These are phyloP conservation scores for Aspergillus latus DNA, from an alignment of 2,329 filamentous ascomycete genomes.

Conservation along the genomic window DNA sequence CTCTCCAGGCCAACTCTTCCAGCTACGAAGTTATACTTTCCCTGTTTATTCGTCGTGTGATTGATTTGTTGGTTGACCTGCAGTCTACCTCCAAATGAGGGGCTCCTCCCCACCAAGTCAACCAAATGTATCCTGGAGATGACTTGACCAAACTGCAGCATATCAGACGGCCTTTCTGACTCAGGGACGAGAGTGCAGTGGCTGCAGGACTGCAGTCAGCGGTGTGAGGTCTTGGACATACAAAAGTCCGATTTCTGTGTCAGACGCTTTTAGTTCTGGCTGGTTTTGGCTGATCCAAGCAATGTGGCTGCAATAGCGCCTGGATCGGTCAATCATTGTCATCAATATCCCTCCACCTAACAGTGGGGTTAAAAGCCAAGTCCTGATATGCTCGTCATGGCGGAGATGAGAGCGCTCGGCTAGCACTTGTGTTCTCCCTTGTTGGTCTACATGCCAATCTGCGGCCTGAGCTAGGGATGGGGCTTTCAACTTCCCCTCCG, in stretches of 20 bases:
- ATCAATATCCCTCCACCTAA: background rate
- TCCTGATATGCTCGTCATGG: background rate
- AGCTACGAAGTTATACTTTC: background rate
- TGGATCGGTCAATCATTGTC: background rate
- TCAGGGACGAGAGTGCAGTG: background rate
- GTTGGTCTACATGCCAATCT: constrained; percentile 2
- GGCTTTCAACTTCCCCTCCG: background rate
- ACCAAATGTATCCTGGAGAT: background rate
- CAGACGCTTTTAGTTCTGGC: background rate
- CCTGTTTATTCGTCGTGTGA: background rate
- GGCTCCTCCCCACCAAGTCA: background rate
- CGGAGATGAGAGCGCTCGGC: background rate
- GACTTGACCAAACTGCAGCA: background rate
- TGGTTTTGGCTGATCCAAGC: constrained; percentile 2
- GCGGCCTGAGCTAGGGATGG: background rate
- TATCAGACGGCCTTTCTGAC: background rate
- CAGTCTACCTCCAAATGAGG: background rate
- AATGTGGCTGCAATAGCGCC: constrained; percentile 7
- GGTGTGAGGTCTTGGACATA: no score
- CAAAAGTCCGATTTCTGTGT: no score
- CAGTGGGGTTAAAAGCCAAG: background rate
- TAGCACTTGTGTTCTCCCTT: background rate
- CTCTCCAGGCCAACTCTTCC: background rate
- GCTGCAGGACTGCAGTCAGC: background rate
- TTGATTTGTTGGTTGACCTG: background rate